Evolutionary conservation across 1,139 yeast species (phyloP), one percentile per base, ranked within the genome.

Genomic region (Candida glucosophila): DNA sequence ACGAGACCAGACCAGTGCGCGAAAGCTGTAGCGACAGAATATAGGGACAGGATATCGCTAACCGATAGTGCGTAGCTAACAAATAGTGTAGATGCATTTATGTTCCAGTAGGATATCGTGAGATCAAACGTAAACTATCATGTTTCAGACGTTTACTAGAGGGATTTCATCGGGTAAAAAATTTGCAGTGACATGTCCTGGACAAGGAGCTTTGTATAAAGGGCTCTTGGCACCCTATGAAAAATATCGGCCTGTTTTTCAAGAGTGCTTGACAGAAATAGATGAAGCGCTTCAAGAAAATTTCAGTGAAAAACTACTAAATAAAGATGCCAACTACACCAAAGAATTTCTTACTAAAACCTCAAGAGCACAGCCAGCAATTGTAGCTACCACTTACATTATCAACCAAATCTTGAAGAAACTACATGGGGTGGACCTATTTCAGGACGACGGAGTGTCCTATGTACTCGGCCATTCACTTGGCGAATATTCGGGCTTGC

Each of bases 281-380:
- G 67, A 65, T 23, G 81, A 74, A 30, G 70, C 78, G 3, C 75
- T 88, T 37, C 64, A 62, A n/a, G 63, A 55, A 12, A 54, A 62
- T 5, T 77, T 70, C 43, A 49, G 63, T 13, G 24, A 34, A 3
- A 37, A 47, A 11, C 32, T 58, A 19, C 36, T 41, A 19, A 28
- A 36, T 16, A 31, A 35, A 12, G 30, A 29, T 7, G 28, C 33
- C 4, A 33, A 31, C 4, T 27, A 28, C 22, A 33, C 34, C 3
- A 23, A 24, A 12, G 16, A 30, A 16, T 52, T 55, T 52, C 28
- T 54, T 14, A 22, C 35, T 47, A 40, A 45, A 12, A 73, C 81
- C 1, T 48, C 67, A 23, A 63, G 69, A 40, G 78, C 80, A 10
- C 82, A 75, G 49, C 81, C 81, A 1, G 71, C 78, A 17, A 68